These are phyloP conservation scores for Carnegiea gigantea DNA, from an alignment of 179 eudicot genomes.

Conservation along the genomic window DNA sequence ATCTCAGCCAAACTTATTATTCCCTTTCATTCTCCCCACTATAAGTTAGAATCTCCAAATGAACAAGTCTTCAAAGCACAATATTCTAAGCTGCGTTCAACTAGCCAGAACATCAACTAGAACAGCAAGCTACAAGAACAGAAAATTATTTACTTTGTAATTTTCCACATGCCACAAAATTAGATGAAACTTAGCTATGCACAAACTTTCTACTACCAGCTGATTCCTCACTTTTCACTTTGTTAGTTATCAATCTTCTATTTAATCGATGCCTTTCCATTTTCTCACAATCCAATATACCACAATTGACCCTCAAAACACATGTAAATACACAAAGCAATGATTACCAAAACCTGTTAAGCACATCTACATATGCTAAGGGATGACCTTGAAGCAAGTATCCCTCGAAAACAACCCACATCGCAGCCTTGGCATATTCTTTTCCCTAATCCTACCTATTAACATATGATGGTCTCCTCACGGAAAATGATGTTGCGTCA, in stretches of 20 bases:
- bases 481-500: neutral
- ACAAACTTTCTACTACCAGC: neutral
- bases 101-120: neutral
- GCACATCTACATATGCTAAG: neutral
- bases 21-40: neutral
- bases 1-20: neutral
- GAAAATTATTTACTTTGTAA: neutral
- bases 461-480: neutral
- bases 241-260: neutral
- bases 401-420: neutral
- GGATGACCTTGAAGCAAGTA: neutral
- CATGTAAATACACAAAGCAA: neutral
- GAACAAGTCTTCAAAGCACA: neutral
- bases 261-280: neutral
- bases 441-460: neutral
- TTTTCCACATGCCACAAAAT: neutral
- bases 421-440: neutral
- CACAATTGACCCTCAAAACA: neutral
- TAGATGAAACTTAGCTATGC: neutral
- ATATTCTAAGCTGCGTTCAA: neutral
- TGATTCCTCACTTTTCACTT: neutral
- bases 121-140: neutral
- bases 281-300: neutral
- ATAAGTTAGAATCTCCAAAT: neutral
- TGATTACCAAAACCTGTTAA: neutral